Conservation (phyloP, 2,329 filamentous ascomycete genomes). For the Aureobasidium zeae region DNA sequence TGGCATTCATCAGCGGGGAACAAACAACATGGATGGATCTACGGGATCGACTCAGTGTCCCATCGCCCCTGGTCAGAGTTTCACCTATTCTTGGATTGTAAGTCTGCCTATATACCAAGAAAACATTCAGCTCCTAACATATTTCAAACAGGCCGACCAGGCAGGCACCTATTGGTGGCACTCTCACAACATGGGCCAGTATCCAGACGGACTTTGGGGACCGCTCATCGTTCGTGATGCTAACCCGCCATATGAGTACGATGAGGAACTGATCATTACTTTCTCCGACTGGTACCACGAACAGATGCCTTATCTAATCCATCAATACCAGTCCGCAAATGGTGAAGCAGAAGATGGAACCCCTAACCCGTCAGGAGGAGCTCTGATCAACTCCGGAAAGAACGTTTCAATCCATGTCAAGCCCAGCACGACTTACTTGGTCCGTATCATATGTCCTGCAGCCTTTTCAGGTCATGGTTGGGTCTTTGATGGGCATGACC, state of each 20-base stretch:
- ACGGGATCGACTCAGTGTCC: constrained; percentile 58
- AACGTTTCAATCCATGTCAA: constrained; percentile 37
- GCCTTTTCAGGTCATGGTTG: constrained; percentile 60
- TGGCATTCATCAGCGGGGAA: constrained; percentile 67
- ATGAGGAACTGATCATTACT: constrained; percentile 55
- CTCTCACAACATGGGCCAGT: constrained; percentile 54
- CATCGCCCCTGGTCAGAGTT: constrained; percentile 53
- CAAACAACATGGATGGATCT: constrained; percentile 65
- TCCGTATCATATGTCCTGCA: constrained; percentile 61
- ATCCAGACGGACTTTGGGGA: constrained; percentile 59
- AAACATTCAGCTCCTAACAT: too few species aligned
- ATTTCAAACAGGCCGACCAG: constrained; percentile 36
- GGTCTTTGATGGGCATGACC: constrained; percentile 57
- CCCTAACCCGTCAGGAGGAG: constrained; percentile 57
- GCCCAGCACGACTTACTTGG: constrained; percentile 50
- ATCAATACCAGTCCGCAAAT: constrained; percentile 46
- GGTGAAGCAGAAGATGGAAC: constrained; percentile 30
- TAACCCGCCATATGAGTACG: constrained; percentile 45
- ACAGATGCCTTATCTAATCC: constrained; percentile 42
- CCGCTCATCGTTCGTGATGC: constrained; percentile 56
- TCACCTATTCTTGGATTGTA: constrained; percentile 60
- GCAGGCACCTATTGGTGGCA: constrained; percentile 58
- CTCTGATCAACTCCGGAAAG: constrained; percentile 55
- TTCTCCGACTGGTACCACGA: constrained; percentile 71
- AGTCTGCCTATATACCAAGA: too few species aligned